Conservation (phyloP, 345 rosid species). For the Lagerstroemia speciosa region DNA sequence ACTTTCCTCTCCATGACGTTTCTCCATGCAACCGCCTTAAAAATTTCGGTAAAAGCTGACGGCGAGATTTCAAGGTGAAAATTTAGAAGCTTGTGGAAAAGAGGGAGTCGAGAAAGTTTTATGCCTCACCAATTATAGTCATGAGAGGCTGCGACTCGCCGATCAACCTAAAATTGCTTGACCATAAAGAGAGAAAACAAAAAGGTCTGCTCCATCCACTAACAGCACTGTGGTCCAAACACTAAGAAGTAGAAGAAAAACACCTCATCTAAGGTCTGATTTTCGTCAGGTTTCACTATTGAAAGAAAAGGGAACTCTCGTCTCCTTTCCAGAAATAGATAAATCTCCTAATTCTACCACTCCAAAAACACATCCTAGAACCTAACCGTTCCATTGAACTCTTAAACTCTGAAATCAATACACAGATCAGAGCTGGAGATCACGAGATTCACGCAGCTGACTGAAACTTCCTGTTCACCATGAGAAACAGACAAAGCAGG, state of each 20-base stretch:
- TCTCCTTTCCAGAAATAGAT: neutral
- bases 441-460: neutral
- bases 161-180: neutral
- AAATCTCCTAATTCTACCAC: neutral
- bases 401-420: neutral
- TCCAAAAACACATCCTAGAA: neutral
- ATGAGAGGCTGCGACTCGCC: neutral
- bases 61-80: neutral
- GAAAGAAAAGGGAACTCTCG: neutral
- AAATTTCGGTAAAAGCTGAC: neutral
- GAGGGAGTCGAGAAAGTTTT: neutral
- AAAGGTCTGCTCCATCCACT: neutral
- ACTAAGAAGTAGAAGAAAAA: no score
- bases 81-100: neutral
- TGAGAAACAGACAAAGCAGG: neutral
- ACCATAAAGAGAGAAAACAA: neutral
- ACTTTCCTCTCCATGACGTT: neutral
- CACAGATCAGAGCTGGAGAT: neutral
- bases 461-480: neutral
- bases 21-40: neutral
- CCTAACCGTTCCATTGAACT: neutral
- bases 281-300: no score
- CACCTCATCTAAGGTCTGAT: no score
- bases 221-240: neutral
- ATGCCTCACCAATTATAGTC: neutral